Evolutionary conservation across 73 alveolate genomes (phyloP).

Genomic region (Durusdinium trenchii): DNA sequence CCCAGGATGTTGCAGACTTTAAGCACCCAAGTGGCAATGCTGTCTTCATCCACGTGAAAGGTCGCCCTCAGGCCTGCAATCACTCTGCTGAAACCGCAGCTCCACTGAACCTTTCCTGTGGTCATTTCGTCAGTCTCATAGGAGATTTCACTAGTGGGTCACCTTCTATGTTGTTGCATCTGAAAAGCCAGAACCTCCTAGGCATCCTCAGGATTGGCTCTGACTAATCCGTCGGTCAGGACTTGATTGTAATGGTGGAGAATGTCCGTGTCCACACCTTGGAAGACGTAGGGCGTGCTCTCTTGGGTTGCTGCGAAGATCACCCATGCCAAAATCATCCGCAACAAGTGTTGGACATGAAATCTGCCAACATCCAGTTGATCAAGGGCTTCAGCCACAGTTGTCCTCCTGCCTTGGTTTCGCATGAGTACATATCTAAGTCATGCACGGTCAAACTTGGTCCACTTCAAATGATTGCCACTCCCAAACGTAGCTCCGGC

Average conservation of each 20-base stretch:
- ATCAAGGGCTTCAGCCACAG: conserved; percentile 41
- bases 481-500: background rate
- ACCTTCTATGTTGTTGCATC: too few species aligned
- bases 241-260: too few species aligned
- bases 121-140: too few species aligned
- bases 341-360: conserved; percentile 32
- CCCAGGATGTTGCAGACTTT: background rate
- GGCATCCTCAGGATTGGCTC: too few species aligned
- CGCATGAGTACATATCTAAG: too few species aligned
- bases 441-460: too few species aligned
- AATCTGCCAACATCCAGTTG: background rate
- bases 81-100: too few species aligned
- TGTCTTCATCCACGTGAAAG: background rate
- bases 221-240: too few species aligned
- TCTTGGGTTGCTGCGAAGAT: conserved; percentile 28
- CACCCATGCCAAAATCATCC: conserved; percentile 44
- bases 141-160: too few species aligned
- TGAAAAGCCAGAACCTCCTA: too few species aligned
- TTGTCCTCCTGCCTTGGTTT: background rate
- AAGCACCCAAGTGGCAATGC: background rate
- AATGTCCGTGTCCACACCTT: too few species aligned
- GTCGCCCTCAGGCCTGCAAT: background rate
- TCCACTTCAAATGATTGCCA: background rate
- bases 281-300: conserved; percentile 44
- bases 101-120: too few species aligned